phyloP scores from a whole-genome alignment of 1,139 yeast species.

The Geotrichum siamense region DNA sequence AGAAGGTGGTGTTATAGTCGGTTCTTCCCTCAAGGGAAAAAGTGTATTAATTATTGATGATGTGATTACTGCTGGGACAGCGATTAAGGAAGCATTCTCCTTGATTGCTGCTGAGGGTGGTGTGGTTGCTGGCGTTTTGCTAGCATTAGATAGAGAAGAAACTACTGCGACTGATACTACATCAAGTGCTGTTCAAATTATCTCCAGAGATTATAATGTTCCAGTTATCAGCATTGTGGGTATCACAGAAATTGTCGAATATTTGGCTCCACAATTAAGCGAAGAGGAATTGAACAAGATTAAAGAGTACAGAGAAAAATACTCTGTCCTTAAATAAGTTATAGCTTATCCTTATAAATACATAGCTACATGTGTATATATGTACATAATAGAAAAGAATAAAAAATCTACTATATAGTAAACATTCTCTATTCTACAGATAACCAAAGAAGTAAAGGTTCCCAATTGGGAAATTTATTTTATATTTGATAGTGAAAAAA shows the following conservation, averaged over 20 bases:
- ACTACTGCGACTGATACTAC: conserved; percentile 49
- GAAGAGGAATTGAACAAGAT: conserved; percentile 31
- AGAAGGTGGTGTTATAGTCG: conserved; percentile 94
- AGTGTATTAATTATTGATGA: conserved; percentile 83
- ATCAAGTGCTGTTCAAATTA: conserved; percentile 77
- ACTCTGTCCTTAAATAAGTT: too few relatives aligned
- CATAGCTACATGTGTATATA: too few relatives aligned
- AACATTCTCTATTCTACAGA: too few relatives aligned
- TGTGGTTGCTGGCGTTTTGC: conserved; percentile 69
- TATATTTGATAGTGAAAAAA: too few relatives aligned
- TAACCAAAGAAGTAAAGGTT: too few relatives aligned
- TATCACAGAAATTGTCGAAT: conserved; percentile 63
- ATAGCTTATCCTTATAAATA: too few relatives aligned
- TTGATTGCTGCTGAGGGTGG: conserved; percentile 71
- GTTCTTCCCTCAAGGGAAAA: conserved; percentile 64
- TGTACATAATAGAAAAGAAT: too few relatives aligned
- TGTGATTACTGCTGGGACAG: conserved; percentile 98
- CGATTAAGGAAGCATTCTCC: conserved; percentile 86
- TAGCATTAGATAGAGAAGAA: conserved; percentile 94
- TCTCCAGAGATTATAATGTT: conserved; percentile 60
- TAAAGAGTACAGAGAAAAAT: conserved; percentile 32
- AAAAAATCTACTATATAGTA: too few relatives aligned
- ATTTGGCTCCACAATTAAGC: conserved; percentile 48
- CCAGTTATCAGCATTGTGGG: conserved; percentile 81
- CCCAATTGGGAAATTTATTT: too few relatives aligned